phyloP scores from a whole-genome alignment of 1,139 yeast species.

The Geotrichum restrictum region DNA sequence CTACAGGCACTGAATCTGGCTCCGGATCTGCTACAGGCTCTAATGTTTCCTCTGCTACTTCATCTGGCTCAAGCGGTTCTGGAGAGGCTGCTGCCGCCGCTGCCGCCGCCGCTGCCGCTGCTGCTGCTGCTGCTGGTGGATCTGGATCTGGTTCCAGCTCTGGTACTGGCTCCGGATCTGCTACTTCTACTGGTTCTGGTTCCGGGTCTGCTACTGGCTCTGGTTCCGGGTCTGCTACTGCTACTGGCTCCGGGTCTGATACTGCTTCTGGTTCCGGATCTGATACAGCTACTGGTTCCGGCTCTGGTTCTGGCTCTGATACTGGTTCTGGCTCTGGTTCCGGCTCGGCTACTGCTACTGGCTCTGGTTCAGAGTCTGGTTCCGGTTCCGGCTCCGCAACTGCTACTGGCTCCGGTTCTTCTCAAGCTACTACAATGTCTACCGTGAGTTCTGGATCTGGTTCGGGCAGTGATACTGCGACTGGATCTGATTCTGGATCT shows the following conservation, averaged over 20 bases:
- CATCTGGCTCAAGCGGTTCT: neutral
- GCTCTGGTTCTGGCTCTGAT: neutral
- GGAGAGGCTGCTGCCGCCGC: conserved; percentile 14
- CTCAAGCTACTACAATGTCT: too few relatives aligned
- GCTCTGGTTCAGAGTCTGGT: neutral
- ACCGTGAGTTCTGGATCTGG: too few relatives aligned
- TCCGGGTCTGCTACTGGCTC: conserved; percentile 34
- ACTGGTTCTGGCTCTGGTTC: conserved; percentile 2
- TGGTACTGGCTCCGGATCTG: neutral
- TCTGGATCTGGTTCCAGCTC: neutral
- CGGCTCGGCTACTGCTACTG: conserved; percentile 10
- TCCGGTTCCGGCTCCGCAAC: conserved; percentile 4
- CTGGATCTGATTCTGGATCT: conserved; percentile 7
- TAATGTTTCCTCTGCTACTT: neutral
- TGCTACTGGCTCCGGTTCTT: conserved; percentile 4
- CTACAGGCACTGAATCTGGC: too few relatives aligned
- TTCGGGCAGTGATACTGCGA: conserved; percentile 9
- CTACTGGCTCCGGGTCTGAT: conserved; percentile 7
- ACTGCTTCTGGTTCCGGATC: conserved; percentile 12
- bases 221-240: conserved; percentile 26
- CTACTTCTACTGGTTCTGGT: conserved; percentile 5
- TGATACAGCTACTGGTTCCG: conserved; percentile 5
- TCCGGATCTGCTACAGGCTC: conserved; percentile 8
- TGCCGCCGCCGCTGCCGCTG: conserved; percentile 7
- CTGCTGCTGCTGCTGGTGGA: neutral